Conservation (phyloP, 2,329 filamentous ascomycete species). For the Orbilia blumenaviensis region DNA sequence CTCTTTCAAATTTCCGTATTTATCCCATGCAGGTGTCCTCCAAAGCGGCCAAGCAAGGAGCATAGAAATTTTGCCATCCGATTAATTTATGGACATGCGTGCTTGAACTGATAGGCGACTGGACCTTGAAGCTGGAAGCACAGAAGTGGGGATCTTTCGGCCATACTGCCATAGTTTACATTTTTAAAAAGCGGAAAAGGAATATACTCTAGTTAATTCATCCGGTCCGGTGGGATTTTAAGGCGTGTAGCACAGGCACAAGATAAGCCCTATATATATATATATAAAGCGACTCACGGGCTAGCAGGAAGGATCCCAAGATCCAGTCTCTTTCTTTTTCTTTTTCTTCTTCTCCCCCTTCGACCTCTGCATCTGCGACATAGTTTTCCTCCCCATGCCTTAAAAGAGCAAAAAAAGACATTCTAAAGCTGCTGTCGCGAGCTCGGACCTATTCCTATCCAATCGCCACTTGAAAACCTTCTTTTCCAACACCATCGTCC, state of each 20-base stretch:
- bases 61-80: constrained; percentile 45
- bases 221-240: constrained; percentile 8
- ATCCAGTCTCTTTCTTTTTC: not conserved
- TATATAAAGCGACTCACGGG: constrained; percentile 24
- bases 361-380: not conserved
- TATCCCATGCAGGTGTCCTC: constrained; percentile 44
- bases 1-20: constrained; percentile 39
- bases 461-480: constrained; percentile 36
- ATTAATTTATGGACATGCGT: constrained; percentile 28
- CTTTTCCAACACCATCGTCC: constrained; percentile 20
- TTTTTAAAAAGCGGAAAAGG: constrained; percentile 4
- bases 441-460: constrained; percentile 14
- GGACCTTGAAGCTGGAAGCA: constrained; percentile 43
- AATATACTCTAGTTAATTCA: constrained; percentile 23
- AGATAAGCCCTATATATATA: constrained; percentile 41
- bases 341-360: not conserved
- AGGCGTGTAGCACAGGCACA: constrained; percentile 4
- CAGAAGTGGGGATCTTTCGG: constrained; percentile 23
- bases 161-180: constrained; percentile 3
- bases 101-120: constrained; percentile 28
- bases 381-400: no score
- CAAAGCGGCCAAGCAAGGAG: constrained; percentile 5
- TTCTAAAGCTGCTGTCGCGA: constrained; percentile 3
- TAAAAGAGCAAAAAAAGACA: no score
- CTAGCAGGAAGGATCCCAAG: not conserved